Conservation (phyloP, 192 early-diverging fungal genomes). For the Entomortierella beljakovae region DNA sequence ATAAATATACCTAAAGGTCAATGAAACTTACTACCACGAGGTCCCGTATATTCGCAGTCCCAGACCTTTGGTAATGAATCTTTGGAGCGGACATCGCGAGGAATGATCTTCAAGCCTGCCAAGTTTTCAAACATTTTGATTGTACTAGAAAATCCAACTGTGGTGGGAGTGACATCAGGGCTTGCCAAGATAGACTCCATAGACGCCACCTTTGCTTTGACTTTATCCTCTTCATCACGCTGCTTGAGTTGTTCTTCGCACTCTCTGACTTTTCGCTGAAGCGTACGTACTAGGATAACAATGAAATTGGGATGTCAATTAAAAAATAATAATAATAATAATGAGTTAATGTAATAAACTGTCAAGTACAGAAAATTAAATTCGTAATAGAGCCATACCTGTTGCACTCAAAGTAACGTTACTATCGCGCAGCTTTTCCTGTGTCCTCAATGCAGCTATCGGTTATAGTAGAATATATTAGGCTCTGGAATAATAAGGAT, state of each 20-base stretch:
- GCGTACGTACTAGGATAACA: slow-evolving; percentile 23
- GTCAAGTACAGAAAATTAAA: too few relatives aligned
- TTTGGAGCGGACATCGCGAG: slow-evolving; percentile 11
- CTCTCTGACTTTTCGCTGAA: slow-evolving; percentile 39
- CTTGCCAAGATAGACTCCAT: slow-evolving; percentile 32
- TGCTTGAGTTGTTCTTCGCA: slow-evolving; percentile 12
- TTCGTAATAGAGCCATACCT: too few relatives aligned
- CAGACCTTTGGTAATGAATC: slow-evolving; percentile 12
- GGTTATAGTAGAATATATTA: background rate
- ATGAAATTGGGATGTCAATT: background rate
- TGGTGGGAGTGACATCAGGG: slow-evolving; percentile 17
- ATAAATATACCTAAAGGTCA: background rate
- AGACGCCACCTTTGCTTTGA: slow-evolving; percentile 16
- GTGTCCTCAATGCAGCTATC: slow-evolving; percentile 27
- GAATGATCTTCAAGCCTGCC: slow-evolving; percentile 26
- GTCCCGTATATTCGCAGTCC: slow-evolving; percentile 44
- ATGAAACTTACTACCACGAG: slow-evolving; percentile 34
- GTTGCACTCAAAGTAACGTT: slow-evolving; percentile 35
- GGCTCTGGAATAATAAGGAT: background rate
- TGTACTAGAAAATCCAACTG: slow-evolving; percentile 6
- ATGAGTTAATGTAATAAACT: too few relatives aligned
- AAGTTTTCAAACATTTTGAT: slow-evolving; percentile 39
- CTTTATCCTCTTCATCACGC: slow-evolving; percentile 27
- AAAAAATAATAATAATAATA: background rate
- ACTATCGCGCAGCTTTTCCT: slow-evolving; percentile 34